A percentile compares a stretch with the other conserved stretches of the same genome.
phyloP scores from a whole-genome alignment of 2,329 filamentous ascomycete genomes.

The Penicillium verrucosum region DNA sequence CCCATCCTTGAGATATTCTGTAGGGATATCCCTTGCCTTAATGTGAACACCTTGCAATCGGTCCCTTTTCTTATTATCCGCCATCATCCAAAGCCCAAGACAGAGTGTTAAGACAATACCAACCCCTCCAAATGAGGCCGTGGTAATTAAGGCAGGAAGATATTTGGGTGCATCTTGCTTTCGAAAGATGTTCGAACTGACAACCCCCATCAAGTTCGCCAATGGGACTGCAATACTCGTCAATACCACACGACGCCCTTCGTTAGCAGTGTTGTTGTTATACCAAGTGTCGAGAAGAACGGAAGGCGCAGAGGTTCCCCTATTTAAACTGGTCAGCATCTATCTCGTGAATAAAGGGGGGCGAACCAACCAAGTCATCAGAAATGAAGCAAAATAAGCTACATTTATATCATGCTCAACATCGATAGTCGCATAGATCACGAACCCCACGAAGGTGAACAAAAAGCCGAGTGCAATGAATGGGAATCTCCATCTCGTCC shows the following conservation, averaged over 20 bases:
- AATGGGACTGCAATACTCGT: constrained; percentile 67
- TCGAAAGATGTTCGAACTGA: constrained; percentile 63
- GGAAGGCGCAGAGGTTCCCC: constrained; percentile 59
- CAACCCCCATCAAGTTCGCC: constrained; percentile 69
- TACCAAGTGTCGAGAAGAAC: constrained; percentile 61
- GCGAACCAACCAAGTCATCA: constrained; percentile 64
- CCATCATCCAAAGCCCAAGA: constrained; percentile 46
- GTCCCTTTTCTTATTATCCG: constrained; percentile 59
- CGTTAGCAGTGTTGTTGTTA: constrained; percentile 74
- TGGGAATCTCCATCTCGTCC: constrained; percentile 60
- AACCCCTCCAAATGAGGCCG: constrained; percentile 48
- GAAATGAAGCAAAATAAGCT: constrained; percentile 69
- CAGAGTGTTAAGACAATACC: constrained; percentile 53
- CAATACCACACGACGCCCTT: constrained; percentile 63
- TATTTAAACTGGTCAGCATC: constrained; percentile 41
- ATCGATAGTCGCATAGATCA: constrained; percentile 67
- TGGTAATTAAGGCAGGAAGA: constrained; percentile 59
- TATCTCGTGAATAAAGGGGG: neutral
- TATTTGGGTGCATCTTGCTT: constrained; percentile 61
- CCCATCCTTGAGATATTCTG: constrained; percentile 50
- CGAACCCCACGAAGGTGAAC: constrained; percentile 69
- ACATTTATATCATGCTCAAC: constrained; percentile 55
- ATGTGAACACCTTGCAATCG: constrained; percentile 52
- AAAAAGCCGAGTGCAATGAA: constrained; percentile 65
- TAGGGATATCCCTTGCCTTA: constrained; percentile 53